A percentile compares a stretch with the other conserved stretches of the same genome.
These are phyloP conservation scores for Thelonectria olida DNA, from an alignment of 2,329 filamentous ascomycete species.

Conservation along the genomic window DNA sequence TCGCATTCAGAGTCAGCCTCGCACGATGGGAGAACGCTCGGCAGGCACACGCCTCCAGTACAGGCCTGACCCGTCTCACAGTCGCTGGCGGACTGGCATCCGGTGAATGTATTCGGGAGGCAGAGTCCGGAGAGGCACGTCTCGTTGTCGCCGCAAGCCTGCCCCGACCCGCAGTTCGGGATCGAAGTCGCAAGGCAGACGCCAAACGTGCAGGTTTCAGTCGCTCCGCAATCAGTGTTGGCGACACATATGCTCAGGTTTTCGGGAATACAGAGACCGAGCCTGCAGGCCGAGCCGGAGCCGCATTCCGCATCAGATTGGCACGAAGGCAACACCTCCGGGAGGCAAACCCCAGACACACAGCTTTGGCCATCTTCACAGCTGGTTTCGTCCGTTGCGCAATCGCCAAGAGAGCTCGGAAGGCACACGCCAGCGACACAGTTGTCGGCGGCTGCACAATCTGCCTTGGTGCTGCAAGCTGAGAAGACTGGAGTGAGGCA, in stretches of 20 bases:
- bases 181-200: constrained; percentile 6
- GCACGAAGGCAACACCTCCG: background rate
- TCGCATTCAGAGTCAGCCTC: background rate
- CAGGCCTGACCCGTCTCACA: constrained; percentile 10
- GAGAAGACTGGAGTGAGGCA: constrained; percentile 6
- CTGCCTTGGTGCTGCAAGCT: background rate
- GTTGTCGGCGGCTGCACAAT: constrained; percentile 9
- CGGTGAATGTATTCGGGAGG: constrained; percentile 1
- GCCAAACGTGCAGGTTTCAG: constrained; percentile 10
- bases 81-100: background rate
- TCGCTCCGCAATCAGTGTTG: background rate
- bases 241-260: background rate
- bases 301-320: constrained; percentile 4
- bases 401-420: background rate
- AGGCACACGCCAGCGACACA: constrained; percentile 15
- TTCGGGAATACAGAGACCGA: constrained; percentile 13
- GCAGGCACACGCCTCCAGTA: constrained; percentile 11
- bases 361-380: constrained; percentile 7
- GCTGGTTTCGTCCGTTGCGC: background rate
- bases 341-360: constrained; percentile 14
- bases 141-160: constrained; percentile 3
- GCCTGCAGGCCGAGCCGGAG: constrained; percentile 7
- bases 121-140: constrained; percentile 11
- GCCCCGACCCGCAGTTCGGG: background rate
- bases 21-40: constrained; percentile 3